Conservation (phyloP, 768 basidiomycete species). For the Leccinum pellstonianum region DNA sequence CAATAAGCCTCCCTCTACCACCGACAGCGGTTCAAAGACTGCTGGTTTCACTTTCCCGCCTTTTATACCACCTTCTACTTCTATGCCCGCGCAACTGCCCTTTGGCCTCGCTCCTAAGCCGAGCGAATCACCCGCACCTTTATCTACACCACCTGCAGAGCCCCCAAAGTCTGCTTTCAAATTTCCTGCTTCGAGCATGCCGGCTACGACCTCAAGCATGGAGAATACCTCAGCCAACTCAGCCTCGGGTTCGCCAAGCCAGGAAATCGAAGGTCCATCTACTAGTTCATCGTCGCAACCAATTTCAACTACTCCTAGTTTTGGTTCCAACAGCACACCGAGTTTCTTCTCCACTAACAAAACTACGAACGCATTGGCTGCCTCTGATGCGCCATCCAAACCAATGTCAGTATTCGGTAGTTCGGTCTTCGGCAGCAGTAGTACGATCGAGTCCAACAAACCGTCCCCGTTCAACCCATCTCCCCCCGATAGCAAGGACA, state of each 20-base stretch:
- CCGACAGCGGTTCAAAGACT: constrained; percentile 20
- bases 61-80: constrained; percentile 21
- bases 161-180: constrained; percentile 33
- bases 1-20: constrained; percentile 8
- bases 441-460: constrained; percentile 16
- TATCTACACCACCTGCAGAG: constrained; percentile 16
- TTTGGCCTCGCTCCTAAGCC: constrained; percentile 21
- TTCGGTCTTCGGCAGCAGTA: constrained; percentile 25
- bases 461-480: constrained; percentile 11
- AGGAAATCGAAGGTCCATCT: constrained; percentile 12
- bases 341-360: constrained; percentile 27
- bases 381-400: constrained; percentile 22
- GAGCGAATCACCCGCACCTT: constrained; percentile 13
- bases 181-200: constrained; percentile 17
- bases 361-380: constrained; percentile 14
- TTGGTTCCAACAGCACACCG: constrained; percentile 17
- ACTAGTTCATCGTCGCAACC: constrained; percentile 9
- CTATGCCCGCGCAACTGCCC: constrained; percentile 8
- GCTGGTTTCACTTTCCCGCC: constrained; percentile 29
- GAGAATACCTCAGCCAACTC: constrained; percentile 10
- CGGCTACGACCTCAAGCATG: constrained; percentile 7
- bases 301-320: constrained; percentile 10
- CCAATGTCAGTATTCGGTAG: constrained; percentile 27
- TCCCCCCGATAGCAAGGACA: constrained; percentile 13
- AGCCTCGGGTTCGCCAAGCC: constrained; percentile 8